These are phyloP conservation scores for Acacia melanoxylon DNA, from an alignment of 306 rosid genomes.

Conservation along the genomic window DNA sequence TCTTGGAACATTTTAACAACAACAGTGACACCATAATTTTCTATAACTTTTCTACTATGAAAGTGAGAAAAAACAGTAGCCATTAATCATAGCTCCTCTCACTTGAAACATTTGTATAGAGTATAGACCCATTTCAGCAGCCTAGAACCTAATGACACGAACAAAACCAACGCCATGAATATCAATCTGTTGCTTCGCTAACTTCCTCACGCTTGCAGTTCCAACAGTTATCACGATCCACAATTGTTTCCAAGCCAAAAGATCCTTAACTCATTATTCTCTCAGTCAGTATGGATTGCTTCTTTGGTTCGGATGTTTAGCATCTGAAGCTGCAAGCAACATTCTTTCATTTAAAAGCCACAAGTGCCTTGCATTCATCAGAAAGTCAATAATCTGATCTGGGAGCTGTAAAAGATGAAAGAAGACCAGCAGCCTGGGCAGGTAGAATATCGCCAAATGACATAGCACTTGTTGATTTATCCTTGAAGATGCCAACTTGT, in stretches of 20 bases:
- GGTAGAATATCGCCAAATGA: conserved; percentile 96
- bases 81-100: conserved; percentile 29
- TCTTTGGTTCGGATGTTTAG: conserved; percentile 34
- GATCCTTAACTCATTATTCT: conserved; percentile 11
- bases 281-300: neutral
- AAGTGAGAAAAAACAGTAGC: conserved; percentile 12
- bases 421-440: conserved; percentile 98
- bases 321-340: conserved; percentile 27
- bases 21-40: neutral
- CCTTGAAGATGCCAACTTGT: conserved; percentile 97
- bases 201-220: conserved; percentile 21
- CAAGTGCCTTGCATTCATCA: conserved; percentile 18
- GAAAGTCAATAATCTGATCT: conserved; percentile 75
- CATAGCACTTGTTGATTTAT: conserved; percentile 90
- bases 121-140: conserved; percentile 27
- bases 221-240: conserved; percentile 20
- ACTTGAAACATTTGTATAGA: conserved; percentile 19
- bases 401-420: conserved; percentile 91
- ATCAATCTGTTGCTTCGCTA: conserved; percentile 16
- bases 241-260: conserved; percentile 25
- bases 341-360: conserved; percentile 15
- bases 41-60: neutral
- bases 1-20: neutral
- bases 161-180: conserved; percentile 24
- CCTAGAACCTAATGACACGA: conserved; percentile 24